Conservation (phyloP, 2,329 filamentous ascomycete species). For the Fonsecaea erecta region DNA sequence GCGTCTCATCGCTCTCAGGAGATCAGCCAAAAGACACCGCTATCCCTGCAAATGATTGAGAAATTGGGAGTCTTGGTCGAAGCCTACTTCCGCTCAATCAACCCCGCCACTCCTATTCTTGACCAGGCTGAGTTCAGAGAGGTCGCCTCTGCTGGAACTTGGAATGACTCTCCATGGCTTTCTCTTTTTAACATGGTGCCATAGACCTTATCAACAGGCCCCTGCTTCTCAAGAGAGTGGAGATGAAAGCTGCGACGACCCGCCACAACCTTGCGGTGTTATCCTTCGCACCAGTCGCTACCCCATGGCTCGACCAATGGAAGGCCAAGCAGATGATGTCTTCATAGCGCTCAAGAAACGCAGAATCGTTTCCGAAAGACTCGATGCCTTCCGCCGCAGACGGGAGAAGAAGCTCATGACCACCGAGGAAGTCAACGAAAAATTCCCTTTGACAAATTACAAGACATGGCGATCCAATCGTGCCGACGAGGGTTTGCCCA, state of each 20-base stretch:
- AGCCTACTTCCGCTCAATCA: slow-evolving; percentile 34
- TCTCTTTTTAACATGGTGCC: slow-evolving; percentile 38
- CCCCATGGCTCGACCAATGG: slow-evolving; percentile 97
- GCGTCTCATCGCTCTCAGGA: slow-evolving; percentile 9
- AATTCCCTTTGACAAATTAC: slow-evolving; percentile 95
- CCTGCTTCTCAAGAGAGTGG: too few species aligned
- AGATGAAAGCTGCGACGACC: slow-evolving; percentile 74
- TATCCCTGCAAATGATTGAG: slow-evolving; percentile 13
- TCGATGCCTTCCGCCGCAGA: slow-evolving; percentile 63
- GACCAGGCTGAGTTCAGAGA: slow-evolving; percentile 34
- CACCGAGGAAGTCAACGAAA: slow-evolving; percentile 98
- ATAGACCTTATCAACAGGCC: too few species aligned
- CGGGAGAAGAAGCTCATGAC: slow-evolving; percentile 99
- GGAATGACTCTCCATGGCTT: slow-evolving; percentile 35
- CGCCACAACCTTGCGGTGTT: slow-evolving; percentile 92
- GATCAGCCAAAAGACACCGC: not conserved
- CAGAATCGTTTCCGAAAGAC: slow-evolving; percentile 83
- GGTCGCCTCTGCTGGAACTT: slow-evolving; percentile 20
- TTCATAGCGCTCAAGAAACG: slow-evolving; percentile 83
- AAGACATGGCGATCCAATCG: slow-evolving; percentile 89
- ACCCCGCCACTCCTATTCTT: slow-evolving; percentile 35
- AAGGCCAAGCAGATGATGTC: slow-evolving; percentile 95
- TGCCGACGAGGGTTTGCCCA: slow-evolving; percentile 80
- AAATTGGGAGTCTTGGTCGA: slow-evolving; percentile 25
- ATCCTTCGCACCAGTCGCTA: slow-evolving; percentile 94